Base-by-base conservation (phyloP, 2,329 filamentous ascomycete genomes). In the Exophiala spinifera region DNA sequence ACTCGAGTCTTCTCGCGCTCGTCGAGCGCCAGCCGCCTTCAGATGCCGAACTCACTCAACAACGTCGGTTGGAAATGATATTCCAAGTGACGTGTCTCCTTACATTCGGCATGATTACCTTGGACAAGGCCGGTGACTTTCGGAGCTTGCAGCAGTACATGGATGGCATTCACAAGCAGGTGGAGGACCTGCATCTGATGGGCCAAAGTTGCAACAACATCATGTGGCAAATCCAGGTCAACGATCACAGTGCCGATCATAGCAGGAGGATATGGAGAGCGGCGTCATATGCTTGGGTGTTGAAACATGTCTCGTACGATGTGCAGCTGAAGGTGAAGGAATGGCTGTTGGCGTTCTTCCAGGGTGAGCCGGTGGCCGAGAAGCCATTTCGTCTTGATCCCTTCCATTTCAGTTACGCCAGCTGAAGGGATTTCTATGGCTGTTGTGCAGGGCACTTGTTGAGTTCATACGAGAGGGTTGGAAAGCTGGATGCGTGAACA, bases 181-280 rank as follows among this genome's bases (percentile, higher is more conserved):
- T 60, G 14, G 47, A 60, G 11, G 50, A 55, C 10, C 55, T 57
- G 3, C 48, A 53, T 13, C 49, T 57, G 14, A 43, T 25, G n/a
- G 51, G 54, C 1, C 55, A 55, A 36, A 53, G 55, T 21, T 55
- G 55, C 45, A 57, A 60, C 49, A 60, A 60, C 49, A 51, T 49
- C 21, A 60, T 60, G 57, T 60, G 57, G 57, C 55, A 55, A 46
- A 55, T 55, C 15, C 57, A 57, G 40, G 51, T 55, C 48, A 55
- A 45, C 34, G 55, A 60, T 33, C 57, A 60, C 40, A 55, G 47
- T 28, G 55, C 55, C 15, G 17, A 19, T 1, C 57, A 60, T 33
- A 60, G 57, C 28, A 51, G 49, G 37, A 51, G 57, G 28, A 60
- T 60, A 17, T 57, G 55, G 55, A 47, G 45, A 13, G 55, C 51